Conservation (phyloP, 148 eudicot genomes). For the Beta vulgaris region DNA sequence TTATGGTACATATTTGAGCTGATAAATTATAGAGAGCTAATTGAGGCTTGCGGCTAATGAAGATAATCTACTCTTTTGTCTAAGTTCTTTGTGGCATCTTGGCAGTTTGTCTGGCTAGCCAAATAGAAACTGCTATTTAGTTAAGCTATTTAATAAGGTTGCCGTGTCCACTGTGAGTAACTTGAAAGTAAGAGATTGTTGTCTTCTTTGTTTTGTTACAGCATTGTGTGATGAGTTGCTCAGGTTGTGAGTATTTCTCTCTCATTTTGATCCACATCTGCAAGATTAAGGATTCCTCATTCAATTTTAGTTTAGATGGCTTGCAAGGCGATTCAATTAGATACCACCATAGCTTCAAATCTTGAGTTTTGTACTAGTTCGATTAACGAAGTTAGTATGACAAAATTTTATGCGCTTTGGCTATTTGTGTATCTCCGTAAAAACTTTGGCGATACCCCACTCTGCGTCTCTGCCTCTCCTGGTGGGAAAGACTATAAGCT, state of each 20-base stretch:
- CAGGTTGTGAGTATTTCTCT: background rate
- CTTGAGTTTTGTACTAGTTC: background rate
- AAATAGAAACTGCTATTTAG: background rate
- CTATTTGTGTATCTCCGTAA: background rate
- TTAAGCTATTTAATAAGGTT: background rate
- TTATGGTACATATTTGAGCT: background rate
- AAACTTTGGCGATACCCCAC: background rate
- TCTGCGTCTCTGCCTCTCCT: too few species aligned
- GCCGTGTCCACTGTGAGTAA: background rate
- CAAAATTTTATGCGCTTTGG: background rate
- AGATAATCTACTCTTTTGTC: background rate
- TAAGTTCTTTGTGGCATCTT: background rate
- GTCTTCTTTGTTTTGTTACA: background rate
- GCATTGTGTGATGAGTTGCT: conserved; percentile 2
- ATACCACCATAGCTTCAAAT: background rate
- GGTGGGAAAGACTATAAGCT: background rate
- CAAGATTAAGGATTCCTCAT: too few species aligned
- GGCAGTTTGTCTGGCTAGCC: background rate
- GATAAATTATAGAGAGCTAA: background rate
- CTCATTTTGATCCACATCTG: background rate
- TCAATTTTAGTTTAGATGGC: too few species aligned
- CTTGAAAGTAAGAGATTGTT: background rate
- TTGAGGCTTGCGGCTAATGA: background rate
- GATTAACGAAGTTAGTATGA: background rate
- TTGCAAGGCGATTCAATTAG: background rate